These are phyloP conservation scores for Haberlea rhodopensis DNA, from an alignment of 257 asterid species.

Conservation along the genomic window DNA sequence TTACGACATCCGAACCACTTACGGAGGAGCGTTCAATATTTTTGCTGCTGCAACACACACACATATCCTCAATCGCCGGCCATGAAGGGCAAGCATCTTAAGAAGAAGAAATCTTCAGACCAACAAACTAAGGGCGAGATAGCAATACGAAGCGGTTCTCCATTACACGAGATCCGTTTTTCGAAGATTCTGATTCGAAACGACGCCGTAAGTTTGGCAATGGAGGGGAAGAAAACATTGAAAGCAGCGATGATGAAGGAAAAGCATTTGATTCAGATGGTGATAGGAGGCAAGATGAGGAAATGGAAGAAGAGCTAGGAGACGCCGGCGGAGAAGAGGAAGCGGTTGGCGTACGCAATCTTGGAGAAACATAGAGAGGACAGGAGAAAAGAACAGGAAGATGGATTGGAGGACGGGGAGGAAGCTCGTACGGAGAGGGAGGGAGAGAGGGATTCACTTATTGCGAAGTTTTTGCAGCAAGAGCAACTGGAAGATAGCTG, in stretches of 20 bases:
- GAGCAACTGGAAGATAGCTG: slow-evolving; percentile 92
- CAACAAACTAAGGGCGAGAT: slow-evolving; percentile 29
- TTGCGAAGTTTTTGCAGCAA: slow-evolving; percentile 73
- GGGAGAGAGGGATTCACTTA: slow-evolving; percentile 74
- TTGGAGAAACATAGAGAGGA: too few species aligned
- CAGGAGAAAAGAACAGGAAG: slow-evolving; percentile 37
- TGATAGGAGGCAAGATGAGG: slow-evolving; percentile 31
- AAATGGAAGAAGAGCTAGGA: slow-evolving; percentile 50
- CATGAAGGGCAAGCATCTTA: slow-evolving; percentile 46
- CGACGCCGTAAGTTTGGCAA: slow-evolving; percentile 44
- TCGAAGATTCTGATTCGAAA: slow-evolving; percentile 45
- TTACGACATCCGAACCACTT: slow-evolving; percentile 4
- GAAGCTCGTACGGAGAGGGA: slow-evolving; percentile 55
- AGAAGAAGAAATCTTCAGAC: slow-evolving; percentile 41
- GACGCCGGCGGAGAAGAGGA: slow-evolving; percentile 75
- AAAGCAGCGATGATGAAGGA: slow-evolving; percentile 67
- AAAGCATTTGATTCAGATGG: slow-evolving; percentile 35
- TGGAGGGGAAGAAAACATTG: slow-evolving; percentile 59
- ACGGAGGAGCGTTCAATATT: slow-evolving; percentile 12
- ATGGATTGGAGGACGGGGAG: slow-evolving; percentile 36
- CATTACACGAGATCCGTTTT: slow-evolving; percentile 47
- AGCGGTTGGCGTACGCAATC: slow-evolving; percentile 50
- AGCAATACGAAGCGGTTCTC: slow-evolving; percentile 38
- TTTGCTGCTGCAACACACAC: not conserved
- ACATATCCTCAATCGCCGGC: not conserved